A percentile compares a stretch with the other conserved stretches of the same genome.
Conservation (phyloP, 2,329 filamentous ascomycete genomes). For the Colletotrichum destructivum region DNA sequence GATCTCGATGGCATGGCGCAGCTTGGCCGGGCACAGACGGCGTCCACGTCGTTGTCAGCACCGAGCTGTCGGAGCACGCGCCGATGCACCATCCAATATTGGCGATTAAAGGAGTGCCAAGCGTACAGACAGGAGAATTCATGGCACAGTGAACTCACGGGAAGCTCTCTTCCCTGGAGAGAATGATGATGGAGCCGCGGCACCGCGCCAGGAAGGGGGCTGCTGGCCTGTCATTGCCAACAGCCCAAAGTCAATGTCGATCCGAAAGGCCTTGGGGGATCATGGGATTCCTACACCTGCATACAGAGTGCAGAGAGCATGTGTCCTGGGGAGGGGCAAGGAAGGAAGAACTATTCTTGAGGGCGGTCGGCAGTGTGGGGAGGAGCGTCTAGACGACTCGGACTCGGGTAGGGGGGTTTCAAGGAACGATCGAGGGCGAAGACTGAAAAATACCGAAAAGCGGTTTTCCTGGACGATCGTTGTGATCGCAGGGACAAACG, state of each 20-base stretch:
- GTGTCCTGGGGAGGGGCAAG: neutral
- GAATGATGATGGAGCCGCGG: constrained; percentile 13
- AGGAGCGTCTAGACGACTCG: neutral
- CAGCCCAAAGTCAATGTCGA: constrained; percentile 16
- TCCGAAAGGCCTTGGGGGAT: constrained; percentile 3
- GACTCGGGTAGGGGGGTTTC: constrained; percentile 21
- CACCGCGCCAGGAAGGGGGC: neutral
- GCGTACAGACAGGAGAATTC: no score
- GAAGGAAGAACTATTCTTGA: neutral
- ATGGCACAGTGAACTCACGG: no score
- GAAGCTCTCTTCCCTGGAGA: neutral
- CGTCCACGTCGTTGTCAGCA: constrained; percentile 10
- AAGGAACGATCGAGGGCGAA: constrained; percentile 11
- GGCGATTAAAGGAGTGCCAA: no score
- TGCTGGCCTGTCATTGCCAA: constrained; percentile 12
- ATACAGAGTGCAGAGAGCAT: neutral
- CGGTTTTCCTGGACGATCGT: constrained; percentile 33
- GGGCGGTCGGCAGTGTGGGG: no score
- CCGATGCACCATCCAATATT: neutral
- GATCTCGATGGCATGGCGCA: constrained; percentile 34
- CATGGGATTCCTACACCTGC: constrained; percentile 1
- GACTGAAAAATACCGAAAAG: constrained; percentile 22
- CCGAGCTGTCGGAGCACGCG: neutral
- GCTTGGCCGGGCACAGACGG: constrained; percentile 11
- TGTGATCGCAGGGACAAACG: constrained; percentile 35